Evolutionary conservation across 768 basidiomycete genomes (phyloP).

Genomic region (Cantharellus anzutake): DNA sequence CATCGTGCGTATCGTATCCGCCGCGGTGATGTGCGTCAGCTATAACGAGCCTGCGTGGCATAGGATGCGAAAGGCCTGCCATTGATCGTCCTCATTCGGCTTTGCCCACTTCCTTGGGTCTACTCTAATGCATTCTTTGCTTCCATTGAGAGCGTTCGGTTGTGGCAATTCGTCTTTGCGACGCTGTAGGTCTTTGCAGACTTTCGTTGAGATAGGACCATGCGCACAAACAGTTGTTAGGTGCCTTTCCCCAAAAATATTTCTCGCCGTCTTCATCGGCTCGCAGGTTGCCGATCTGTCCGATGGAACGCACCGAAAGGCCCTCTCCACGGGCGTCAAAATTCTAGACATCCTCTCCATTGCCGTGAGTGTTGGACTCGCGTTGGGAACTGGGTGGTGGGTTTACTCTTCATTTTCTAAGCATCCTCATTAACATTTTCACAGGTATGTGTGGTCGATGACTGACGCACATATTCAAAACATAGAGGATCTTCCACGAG

Average conservation of each 20-base stretch:
- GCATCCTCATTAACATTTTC: background rate
- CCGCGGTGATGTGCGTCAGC: background rate
- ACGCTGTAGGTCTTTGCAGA: conserved; percentile 22
- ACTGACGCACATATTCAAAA: background rate
- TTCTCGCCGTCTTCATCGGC: conserved; percentile 62
- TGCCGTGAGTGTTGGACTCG: conserved; percentile 36
- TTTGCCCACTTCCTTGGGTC: conserved; percentile 74
- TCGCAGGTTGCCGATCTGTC: conserved; percentile 53
- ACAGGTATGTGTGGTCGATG: background rate
- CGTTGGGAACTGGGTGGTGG: conserved; percentile 47
- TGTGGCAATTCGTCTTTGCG: conserved; percentile 61
- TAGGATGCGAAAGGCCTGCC: conserved; percentile 59
- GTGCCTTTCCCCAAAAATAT: conserved; percentile 32
- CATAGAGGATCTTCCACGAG: background rate
- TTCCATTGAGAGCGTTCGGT: conserved; percentile 53
- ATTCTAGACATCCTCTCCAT: conserved; percentile 43
- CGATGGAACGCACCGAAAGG: conserved; percentile 50
- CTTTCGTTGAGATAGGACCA: background rate
- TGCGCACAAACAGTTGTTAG: background rate
- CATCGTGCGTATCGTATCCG: conserved; percentile 25
- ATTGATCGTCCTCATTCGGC: conserved; percentile 62
- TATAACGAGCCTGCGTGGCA: background rate
- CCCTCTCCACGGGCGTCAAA: conserved; percentile 63
- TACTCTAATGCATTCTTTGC: conserved; percentile 52
- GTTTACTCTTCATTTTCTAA: background rate